A percentile compares a stretch with the other conserved stretches of the same genome.
Conservation (phyloP, 2,329 filamentous ascomycete species). For the Alternaria consortialis region DNA sequence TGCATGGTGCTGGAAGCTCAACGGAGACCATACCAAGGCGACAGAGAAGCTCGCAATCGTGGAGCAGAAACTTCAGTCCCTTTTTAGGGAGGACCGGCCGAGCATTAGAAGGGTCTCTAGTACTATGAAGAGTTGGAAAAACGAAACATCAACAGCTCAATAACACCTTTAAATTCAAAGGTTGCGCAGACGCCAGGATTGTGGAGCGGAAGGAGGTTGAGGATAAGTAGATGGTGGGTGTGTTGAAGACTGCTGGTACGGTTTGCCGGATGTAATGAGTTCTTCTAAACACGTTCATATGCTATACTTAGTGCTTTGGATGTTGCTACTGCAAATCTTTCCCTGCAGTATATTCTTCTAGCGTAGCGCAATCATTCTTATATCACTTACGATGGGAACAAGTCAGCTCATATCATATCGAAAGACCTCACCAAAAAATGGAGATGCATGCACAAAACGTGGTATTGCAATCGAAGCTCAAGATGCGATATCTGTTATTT, state of each 20-base stretch:
- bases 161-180: too few species aligned
- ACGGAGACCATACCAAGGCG: too few species aligned
- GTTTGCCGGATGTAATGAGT: background rate
- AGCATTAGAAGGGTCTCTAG: too few species aligned
- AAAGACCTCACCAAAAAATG: background rate
- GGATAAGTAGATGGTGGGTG: too few species aligned
- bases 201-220: too few species aligned
- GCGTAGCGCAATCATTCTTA: background rate
- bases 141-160: too few species aligned
- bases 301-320: background rate
- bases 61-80: too few species aligned
- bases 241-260: background rate
- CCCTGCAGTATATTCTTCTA: background rate
- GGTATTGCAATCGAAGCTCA: background rate
- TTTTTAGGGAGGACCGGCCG: too few species aligned
- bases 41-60: too few species aligned
- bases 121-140: too few species aligned
- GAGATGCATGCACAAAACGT: background rate
- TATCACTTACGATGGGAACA: background rate
- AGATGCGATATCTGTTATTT: background rate
- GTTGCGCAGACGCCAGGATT: too few species aligned
- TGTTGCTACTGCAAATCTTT: background rate
- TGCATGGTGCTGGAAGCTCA: too few species aligned
- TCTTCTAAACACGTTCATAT: background rate
- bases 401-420: background rate